Conservation (phyloP, 768 basidiomycete species). For the Pleurotus citrinopileatus region DNA sequence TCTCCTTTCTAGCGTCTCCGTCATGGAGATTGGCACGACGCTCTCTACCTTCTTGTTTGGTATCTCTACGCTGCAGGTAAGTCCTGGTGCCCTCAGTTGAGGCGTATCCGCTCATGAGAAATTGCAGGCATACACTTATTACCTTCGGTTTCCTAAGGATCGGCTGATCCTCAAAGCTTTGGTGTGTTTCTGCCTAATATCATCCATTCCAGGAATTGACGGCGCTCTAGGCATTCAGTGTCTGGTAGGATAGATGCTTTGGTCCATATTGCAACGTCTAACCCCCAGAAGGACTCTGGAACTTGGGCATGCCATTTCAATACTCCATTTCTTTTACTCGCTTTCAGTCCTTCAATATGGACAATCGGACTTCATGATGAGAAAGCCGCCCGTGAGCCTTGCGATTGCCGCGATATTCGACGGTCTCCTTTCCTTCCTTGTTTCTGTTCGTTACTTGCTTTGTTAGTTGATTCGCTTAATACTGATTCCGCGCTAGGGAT, state of each 20-base stretch:
- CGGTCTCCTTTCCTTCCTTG: slow-evolving; percentile 1
- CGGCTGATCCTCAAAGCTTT: neutral
- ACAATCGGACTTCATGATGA: neutral
- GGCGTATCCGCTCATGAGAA: neutral
- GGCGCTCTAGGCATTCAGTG: neutral
- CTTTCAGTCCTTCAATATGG: slow-evolving; percentile 1
- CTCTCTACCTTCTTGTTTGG: slow-evolving; percentile 2
- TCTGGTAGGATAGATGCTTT: neutral
- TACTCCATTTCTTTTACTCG: slow-evolving; percentile 2
- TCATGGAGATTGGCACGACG: neutral
- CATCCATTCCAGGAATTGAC: neutral
- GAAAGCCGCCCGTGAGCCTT: neutral
- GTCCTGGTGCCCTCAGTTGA: too few species aligned
- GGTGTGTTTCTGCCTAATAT: neutral
- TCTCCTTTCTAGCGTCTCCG: neutral
- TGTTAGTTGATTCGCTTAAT: neutral
- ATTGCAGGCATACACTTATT: slow-evolving; percentile 1
- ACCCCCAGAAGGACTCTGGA: neutral
- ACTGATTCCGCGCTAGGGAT: too few species aligned
- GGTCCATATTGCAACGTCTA: neutral
- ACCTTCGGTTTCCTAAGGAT: neutral
- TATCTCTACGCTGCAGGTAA: neutral
- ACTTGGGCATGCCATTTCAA: slow-evolving; percentile 1
- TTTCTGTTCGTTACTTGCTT: neutral
- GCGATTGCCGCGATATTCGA: slow-evolving; percentile 1